Evolutionary conservation across 768 basidiomycete species (phyloP).

Genomic region (Mycena vulgaris): DNA sequence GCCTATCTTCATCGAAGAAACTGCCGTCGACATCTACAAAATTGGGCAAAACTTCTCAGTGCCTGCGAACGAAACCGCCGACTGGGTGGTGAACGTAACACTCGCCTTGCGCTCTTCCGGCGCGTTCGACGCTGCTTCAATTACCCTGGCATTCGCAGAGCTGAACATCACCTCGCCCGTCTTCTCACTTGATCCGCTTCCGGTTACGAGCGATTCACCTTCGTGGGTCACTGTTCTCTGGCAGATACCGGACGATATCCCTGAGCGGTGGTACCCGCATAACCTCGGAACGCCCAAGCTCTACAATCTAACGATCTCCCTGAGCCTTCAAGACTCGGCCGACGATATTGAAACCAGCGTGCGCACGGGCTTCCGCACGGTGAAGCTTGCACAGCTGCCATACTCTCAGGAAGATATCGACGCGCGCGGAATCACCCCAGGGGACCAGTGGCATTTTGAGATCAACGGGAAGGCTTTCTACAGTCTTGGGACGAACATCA

Average conservation of each 20-base stretch:
- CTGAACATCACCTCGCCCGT: too few species aligned
- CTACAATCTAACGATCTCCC: slow-evolving; percentile 64
- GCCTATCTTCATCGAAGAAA: too few species aligned
- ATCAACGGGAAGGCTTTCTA: slow-evolving; percentile 73
- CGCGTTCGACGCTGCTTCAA: too few species aligned
- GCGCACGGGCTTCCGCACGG: slow-evolving; percentile 72
- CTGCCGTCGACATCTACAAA: too few species aligned
- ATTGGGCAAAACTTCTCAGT: too few species aligned
- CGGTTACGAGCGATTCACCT: too few species aligned
- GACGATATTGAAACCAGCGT: slow-evolving; percentile 55
- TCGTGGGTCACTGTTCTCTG: slow-evolving; percentile 61
- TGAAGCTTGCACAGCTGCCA: slow-evolving; percentile 64
- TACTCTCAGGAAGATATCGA: slow-evolving; percentile 62
- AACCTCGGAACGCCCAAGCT: slow-evolving; percentile 71
- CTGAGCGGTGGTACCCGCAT: too few species aligned
- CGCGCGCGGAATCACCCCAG: slow-evolving; percentile 67
- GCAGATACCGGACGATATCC: slow-evolving; percentile 61
- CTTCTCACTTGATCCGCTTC: too few species aligned
- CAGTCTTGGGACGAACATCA: slow-evolving; percentile 69
- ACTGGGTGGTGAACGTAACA: too few species aligned
- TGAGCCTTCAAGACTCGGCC: slow-evolving; percentile 46
- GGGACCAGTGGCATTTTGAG: slow-evolving; percentile 74
- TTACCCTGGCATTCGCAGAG: too few species aligned
- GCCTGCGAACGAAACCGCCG: too few species aligned
- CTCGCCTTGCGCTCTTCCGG: too few species aligned